phyloP scores from a whole-genome alignment of 768 basidiomycete species.

The Saitozyma sp. region DNA sequence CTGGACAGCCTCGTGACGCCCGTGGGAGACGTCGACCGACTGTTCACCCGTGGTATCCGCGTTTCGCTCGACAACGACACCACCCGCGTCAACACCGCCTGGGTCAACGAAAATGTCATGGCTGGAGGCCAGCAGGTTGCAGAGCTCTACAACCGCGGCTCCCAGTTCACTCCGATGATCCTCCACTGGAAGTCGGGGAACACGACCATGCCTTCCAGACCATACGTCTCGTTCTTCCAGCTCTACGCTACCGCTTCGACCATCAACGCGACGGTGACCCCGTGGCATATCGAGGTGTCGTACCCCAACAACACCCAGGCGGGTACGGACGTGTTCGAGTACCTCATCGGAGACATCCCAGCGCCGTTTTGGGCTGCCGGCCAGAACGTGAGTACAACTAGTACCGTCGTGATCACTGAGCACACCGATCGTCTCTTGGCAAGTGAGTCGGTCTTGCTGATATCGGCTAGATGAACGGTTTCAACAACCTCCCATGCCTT shows the following conservation, averaged over 20 bases:
- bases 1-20: neutral
- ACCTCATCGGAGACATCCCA: slow-evolving; percentile 14
- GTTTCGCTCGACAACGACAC: slow-evolving; percentile 16
- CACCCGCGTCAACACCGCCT: slow-evolving; percentile 13
- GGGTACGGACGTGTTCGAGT: slow-evolving; percentile 10
- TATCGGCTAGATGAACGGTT: slow-evolving; percentile 6
- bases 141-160: slow-evolving; percentile 5
- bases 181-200: slow-evolving; percentile 15
- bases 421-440: no score
- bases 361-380: slow-evolving; percentile 10
- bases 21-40: neutral
- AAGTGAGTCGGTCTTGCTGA: neutral
- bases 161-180: slow-evolving; percentile 15
- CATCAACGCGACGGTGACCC: slow-evolving; percentile 12
- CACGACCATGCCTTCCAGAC: slow-evolving; percentile 6
- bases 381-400: slow-evolving; percentile 6
- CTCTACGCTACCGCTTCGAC: slow-evolving; percentile 8
- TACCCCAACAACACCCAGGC: slow-evolving; percentile 10
- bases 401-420: neutral
- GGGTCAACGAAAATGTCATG: slow-evolving; percentile 13
- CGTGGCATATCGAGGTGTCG: slow-evolving; percentile 8
- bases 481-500: slow-evolving; percentile 11
- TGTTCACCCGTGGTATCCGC: slow-evolving; percentile 6
- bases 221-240: slow-evolving; percentile 17
- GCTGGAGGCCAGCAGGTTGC: slow-evolving; percentile 14